Evolutionary conservation across 2,329 filamentous ascomycete species (phyloP), one percentile per base, ranked within the genome.

Genomic region (Sporothrix schenckii): DNA sequence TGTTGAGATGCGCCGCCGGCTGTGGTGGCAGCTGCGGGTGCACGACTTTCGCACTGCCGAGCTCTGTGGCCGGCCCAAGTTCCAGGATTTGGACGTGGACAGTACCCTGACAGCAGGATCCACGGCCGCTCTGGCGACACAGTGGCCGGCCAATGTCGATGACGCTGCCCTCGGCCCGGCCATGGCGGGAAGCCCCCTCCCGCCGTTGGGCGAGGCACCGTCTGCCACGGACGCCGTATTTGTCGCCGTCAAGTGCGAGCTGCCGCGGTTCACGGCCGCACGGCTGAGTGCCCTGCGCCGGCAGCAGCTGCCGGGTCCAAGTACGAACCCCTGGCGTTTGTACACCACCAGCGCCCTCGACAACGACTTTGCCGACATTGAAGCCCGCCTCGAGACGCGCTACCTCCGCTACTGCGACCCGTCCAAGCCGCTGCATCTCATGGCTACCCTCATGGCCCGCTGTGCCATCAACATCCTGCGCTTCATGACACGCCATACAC

Each of bases 1-100:
- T 73, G 84, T 87, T 3, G 90, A 92, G 78, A 85, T 91, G 78
- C 85, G 89, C 21, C 85, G 90, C 66, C 84, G 90, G 60, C 80
- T 92, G 1, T 92, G 89, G 90, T 92, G 89, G 89, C 86, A 87
- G 27, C 81, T 93, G 10, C 83, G 89, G 14, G 82, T 87, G 34
- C 90, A 91, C 74, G 91, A 93, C 76, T 83, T 85, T 70, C 88
- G 90, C 16, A 85, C 91, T 49, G 84, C 87, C 68, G 90, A 92
- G 76, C 56, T 66, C 39, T 60, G 67, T 21, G 68, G 52, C 61
- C 27, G 24, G 6, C 63, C 63, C 69, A 75, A 76, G 49, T 71
- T 74, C n/a, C 70, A 63, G 5, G 49, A 69, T 19, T 67, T 52
- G 41, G 72, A 47, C 72, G 74, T 39, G 7, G 56, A 41, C 14